Evolutionary conservation across 352 stramenopile genomes (phyloP).

Genomic region (Phytophthora sp.): DNA sequence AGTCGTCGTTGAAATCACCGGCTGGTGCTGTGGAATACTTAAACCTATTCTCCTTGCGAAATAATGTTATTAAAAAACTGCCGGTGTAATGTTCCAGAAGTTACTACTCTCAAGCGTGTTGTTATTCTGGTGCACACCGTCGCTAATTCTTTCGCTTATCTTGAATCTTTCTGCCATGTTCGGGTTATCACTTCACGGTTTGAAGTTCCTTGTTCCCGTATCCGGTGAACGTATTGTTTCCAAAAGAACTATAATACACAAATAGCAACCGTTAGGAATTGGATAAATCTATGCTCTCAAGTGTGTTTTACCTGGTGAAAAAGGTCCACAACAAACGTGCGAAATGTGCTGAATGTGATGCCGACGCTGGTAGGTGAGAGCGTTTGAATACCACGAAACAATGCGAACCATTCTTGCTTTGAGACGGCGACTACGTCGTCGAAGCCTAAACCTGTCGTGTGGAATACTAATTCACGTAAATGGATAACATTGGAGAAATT

Average conservation of each 20-base stretch:
- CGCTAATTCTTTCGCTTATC: neutral
- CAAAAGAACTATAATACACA: conserved; percentile 35
- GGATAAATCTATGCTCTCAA: neutral
- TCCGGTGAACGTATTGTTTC: conserved; percentile 36
- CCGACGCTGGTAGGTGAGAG: conserved; percentile 14
- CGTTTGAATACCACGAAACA: conserved; percentile 43
- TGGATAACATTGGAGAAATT: conserved; percentile 11
- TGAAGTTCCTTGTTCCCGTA: conserved; percentile 10
- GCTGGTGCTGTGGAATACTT: too few species aligned
- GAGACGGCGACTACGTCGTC: conserved; percentile 10
- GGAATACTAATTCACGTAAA: conserved; percentile 31
- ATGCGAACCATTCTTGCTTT: conserved; percentile 49
- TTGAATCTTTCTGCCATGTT: conserved; percentile 16
- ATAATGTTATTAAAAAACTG: too few species aligned
- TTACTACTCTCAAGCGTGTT: too few species aligned
- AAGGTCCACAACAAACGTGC: conserved; percentile 46
- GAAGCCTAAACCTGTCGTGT: conserved; percentile 28
- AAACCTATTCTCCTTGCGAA: too few species aligned
- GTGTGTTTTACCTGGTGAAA: conserved; percentile 46
- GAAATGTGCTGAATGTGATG: conserved; percentile 39
- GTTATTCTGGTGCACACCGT: neutral
- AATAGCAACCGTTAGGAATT: neutral
- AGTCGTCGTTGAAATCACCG: too few species aligned
- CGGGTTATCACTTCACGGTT: conserved; percentile 19
- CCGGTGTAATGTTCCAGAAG: too few species aligned